These are phyloP conservation scores for Ganoderma leucocontextum DNA, from an alignment of 1,284 basidiomycete species.

Conservation along the genomic window DNA sequence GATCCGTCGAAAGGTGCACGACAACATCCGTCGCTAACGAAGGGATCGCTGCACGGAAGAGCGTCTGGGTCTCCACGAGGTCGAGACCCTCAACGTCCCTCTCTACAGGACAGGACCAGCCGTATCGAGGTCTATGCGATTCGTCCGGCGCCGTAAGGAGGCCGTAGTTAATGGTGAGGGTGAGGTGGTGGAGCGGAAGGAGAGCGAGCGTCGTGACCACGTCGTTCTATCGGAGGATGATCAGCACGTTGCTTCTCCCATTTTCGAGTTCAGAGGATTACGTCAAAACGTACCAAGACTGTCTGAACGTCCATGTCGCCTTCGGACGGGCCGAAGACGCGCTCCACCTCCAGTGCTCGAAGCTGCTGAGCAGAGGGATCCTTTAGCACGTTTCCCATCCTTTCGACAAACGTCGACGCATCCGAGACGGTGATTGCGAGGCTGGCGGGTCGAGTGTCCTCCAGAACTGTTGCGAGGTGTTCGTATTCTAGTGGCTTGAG, in stretches of 20 bases:
- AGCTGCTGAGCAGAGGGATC: constrained; percentile 10
- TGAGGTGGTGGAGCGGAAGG: constrained; percentile 13
- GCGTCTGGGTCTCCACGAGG: neutral
- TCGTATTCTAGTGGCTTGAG: neutral
- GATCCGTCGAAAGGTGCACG: constrained; percentile 9
- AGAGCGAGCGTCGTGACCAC: constrained; percentile 1
- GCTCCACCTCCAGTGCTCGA: constrained; percentile 13
- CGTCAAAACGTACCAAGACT: neutral
- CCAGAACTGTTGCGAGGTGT: neutral
- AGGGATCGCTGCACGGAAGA: constrained; percentile 8
- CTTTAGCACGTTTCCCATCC: neutral
- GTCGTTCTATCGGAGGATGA: constrained; percentile 7
- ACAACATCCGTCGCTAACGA: constrained; percentile 8
- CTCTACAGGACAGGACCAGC: constrained; percentile 10
- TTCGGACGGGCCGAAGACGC: constrained; percentile 16
- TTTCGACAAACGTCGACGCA: neutral
- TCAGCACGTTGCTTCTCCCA: neutral
- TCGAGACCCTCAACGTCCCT: constrained; percentile 1
- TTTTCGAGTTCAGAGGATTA: neutral
- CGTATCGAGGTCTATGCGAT: neutral
- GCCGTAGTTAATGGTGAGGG: constrained; percentile 20
- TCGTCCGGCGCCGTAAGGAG: neutral
- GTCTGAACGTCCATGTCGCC: constrained; percentile 1
- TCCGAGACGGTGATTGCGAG: neutral
- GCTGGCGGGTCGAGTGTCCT: neutral